phyloP scores from a whole-genome alignment of 2,329 filamentous ascomycete species.

The Stromatinia cepivora region DNA sequence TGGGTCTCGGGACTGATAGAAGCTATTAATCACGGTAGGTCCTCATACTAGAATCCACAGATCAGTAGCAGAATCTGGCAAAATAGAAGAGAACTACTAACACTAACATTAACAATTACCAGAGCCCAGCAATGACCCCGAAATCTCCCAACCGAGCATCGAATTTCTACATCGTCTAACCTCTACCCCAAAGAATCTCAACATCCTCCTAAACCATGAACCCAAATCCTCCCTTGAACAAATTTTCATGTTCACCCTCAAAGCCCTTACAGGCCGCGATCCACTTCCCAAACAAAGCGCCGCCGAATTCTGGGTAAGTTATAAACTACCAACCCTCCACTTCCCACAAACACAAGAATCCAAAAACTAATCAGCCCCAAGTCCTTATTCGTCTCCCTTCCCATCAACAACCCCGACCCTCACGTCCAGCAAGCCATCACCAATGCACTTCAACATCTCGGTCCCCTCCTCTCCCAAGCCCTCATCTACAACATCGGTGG shows the following conservation, averaged over 20 bases:
- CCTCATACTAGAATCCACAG: neutral
- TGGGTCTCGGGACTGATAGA: constrained; percentile 65
- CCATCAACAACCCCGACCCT: constrained; percentile 12
- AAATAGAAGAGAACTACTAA: neutral
- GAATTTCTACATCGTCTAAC: constrained; percentile 69
- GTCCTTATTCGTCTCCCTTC: constrained; percentile 51
- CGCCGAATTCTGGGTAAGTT: constrained; percentile 70
- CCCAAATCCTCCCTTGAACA: constrained; percentile 59
- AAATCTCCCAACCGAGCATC: constrained; percentile 71
- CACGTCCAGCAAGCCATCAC: constrained; percentile 42
- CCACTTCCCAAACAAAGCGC: constrained; percentile 74
- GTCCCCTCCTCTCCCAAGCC: constrained; percentile 59
- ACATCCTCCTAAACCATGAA: constrained; percentile 60
- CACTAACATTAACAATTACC: constrained; percentile 20
- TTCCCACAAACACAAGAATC: neutral
- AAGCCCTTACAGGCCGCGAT: constrained; percentile 69
- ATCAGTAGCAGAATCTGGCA: neutral
- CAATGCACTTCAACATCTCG: constrained; percentile 58
- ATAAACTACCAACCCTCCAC: neutral
- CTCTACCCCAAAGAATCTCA: constrained; percentile 52
- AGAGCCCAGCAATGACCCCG: constrained; percentile 64
- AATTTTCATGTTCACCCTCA: constrained; percentile 71
- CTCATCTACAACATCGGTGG: constrained; percentile 68
- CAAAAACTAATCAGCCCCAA: constrained; percentile 36
- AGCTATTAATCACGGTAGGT: constrained; percentile 56